These are phyloP conservation scores for Sporothrix schenckii DNA, from an alignment of 2,329 filamentous ascomycete genomes.

Conservation along the genomic window DNA sequence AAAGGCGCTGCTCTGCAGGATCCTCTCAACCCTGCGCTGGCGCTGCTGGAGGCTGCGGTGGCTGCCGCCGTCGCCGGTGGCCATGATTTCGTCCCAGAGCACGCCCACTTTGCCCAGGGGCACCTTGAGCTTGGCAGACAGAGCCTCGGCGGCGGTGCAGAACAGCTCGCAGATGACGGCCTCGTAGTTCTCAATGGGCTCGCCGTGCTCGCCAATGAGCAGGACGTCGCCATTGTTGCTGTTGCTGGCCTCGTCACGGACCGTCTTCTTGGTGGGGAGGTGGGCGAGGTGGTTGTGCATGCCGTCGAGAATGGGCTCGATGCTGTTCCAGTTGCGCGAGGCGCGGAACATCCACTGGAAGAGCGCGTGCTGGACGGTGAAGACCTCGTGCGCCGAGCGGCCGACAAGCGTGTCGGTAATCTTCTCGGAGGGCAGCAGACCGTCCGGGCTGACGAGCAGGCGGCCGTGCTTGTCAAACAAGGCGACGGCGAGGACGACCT, in stretches of 20 bases:
- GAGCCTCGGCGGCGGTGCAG: constrained; percentile 74
- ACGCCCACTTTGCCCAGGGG: constrained; percentile 66
- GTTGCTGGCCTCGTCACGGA: neutral
- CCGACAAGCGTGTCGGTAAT: constrained; percentile 78
- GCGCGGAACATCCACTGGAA: constrained; percentile 89
- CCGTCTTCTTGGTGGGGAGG: constrained; percentile 44
- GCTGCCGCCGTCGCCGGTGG: constrained; percentile 54
- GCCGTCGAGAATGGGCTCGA: constrained; percentile 67
- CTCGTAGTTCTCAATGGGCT: constrained; percentile 70
- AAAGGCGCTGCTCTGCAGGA: constrained; percentile 35
- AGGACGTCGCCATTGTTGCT: constrained; percentile 43
- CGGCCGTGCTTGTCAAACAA: constrained; percentile 69
- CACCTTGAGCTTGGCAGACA: constrained; percentile 68
- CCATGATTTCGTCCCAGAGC: constrained; percentile 75
- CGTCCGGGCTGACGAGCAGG: constrained; percentile 70
- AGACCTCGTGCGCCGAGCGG: constrained; percentile 65
- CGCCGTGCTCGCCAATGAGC: constrained; percentile 57
- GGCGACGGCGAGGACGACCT: constrained; percentile 62
- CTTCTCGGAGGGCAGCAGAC: constrained; percentile 70
- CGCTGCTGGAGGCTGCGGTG: neutral
- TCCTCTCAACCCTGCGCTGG: constrained; percentile 7
- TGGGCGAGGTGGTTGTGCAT: constrained; percentile 72
- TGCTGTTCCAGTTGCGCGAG: constrained; percentile 72
- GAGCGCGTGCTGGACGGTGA: constrained; percentile 73
- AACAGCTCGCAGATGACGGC: constrained; percentile 80